phyloP scores from a whole-genome alignment of 2,329 filamentous ascomycete species.

The Helicocarpus griseus region DNA sequence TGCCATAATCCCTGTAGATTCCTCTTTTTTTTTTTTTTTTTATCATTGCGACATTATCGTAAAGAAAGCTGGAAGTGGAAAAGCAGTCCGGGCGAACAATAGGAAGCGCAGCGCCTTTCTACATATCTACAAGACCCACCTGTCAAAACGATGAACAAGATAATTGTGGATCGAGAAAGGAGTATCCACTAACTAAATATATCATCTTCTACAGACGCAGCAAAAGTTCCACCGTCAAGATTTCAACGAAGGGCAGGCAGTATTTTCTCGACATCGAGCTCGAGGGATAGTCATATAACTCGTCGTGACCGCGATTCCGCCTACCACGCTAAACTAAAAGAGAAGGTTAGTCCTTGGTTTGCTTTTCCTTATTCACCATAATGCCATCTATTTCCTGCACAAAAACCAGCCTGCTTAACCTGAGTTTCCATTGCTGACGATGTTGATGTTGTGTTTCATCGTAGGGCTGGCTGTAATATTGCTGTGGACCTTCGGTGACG shows the following conservation, averaged over 20 bases:
- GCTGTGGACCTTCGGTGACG: background rate
- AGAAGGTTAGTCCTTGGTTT: slow-evolving; percentile 24
- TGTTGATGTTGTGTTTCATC: background rate
- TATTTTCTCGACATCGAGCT: slow-evolving; percentile 56
- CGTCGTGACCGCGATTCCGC: slow-evolving; percentile 47
- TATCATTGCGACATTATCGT: too few relatives aligned
- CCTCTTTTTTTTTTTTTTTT: too few relatives aligned
- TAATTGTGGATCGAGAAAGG: too few relatives aligned
- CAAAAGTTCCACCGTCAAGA: slow-evolving; percentile 56
- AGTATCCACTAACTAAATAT: too few relatives aligned
- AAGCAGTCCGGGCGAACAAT: too few relatives aligned
- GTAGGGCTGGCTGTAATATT: slow-evolving; percentile 4
- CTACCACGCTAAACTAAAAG: slow-evolving; percentile 48
- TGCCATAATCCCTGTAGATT: slow-evolving; percentile 3
- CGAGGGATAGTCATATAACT: slow-evolving; percentile 55
- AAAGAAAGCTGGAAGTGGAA: too few relatives aligned
- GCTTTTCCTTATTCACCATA: too few relatives aligned
- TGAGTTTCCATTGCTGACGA: background rate
- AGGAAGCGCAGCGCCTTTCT: too few relatives aligned
- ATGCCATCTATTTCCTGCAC: background rate
- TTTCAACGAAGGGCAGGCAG: slow-evolving; percentile 63
- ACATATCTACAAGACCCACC: too few relatives aligned
- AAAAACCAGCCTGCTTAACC: background rate
- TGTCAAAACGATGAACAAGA: too few relatives aligned
- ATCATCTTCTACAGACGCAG: slow-evolving; percentile 50